Evolutionary conservation across 495 filamentous ascomycete genomes (phyloP).

Genomic region (Letharia lupina): DNA sequence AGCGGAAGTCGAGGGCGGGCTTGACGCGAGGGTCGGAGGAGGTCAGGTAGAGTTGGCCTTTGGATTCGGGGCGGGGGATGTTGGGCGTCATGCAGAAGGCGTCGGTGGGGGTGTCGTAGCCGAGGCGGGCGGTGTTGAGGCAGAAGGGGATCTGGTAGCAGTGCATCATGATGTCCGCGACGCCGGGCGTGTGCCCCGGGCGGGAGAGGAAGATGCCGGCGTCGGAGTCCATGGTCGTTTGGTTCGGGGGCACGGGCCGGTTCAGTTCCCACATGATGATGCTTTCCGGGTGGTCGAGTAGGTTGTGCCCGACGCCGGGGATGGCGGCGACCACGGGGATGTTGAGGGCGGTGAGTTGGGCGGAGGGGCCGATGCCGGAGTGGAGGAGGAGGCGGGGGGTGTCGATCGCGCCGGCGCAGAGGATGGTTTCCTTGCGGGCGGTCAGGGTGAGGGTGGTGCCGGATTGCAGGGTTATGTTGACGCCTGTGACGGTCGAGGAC

Average conservation of each 20-base stretch:
- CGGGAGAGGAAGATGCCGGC: slow-evolving; percentile 77
- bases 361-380: slow-evolving; percentile 64
- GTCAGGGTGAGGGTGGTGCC: slow-evolving; percentile 51
- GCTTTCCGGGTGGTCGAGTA: slow-evolving; percentile 68
- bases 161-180: slow-evolving; percentile 84
- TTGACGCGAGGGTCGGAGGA: slow-evolving; percentile 63
- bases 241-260: slow-evolving; percentile 59
- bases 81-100: slow-evolving; percentile 92
- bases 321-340: slow-evolving; percentile 66
- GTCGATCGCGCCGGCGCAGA: slow-evolving; percentile 72
- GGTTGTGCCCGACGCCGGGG: slow-evolving; percentile 71
- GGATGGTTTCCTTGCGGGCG: slow-evolving; percentile 62
- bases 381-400: slow-evolving; percentile 66
- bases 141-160: slow-evolving; percentile 85
- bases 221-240: slow-evolving; percentile 80
- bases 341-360: slow-evolving; percentile 53
- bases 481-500: slow-evolving; percentile 52
- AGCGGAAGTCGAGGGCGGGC: slow-evolving; percentile 76
- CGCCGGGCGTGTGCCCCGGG: slow-evolving; percentile 52
- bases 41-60: slow-evolving; percentile 63
- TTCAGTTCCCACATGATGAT: slow-evolving; percentile 84
- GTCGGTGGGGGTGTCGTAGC: slow-evolving; percentile 63
- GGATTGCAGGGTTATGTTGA: slow-evolving; percentile 58
- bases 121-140: slow-evolving; percentile 61
- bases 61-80: slow-evolving; percentile 71